Evolutionary conservation across 345 rosid species (phyloP).

Genomic region (Euphorbia pulcherrima): DNA sequence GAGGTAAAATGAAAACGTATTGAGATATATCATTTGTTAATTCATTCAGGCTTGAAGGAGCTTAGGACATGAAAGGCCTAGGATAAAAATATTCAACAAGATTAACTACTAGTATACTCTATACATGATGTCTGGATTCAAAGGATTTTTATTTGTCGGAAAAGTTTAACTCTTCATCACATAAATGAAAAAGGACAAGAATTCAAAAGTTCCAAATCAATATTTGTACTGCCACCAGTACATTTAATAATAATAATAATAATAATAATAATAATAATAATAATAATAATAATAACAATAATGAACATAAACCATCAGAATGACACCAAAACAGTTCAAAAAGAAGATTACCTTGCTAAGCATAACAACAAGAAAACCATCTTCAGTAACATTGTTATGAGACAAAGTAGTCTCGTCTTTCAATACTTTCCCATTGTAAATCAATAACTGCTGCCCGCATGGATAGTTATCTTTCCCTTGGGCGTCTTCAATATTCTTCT

Average conservation of each 20-base stretch:
- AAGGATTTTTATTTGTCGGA: not conserved
- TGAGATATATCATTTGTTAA: no score
- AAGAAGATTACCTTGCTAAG: slow-evolving; percentile 84
- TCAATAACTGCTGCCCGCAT: slow-evolving; percentile 85
- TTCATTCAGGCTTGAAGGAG: no score
- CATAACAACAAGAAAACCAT: slow-evolving; percentile 98
- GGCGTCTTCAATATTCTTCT: slow-evolving; percentile 90
- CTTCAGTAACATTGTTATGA: slow-evolving; percentile 80
- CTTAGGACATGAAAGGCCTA: no score
- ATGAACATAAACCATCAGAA: not conserved
- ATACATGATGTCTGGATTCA: not conserved
- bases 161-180: not conserved
- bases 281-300: not conserved
- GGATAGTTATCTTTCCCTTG: slow-evolving; percentile 97
- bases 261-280: not conserved
- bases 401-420: slow-evolving; percentile 88
- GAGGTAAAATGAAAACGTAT: no score
- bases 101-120: no score
- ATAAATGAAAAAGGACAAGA: not conserved
- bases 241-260: not conserved
- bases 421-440: slow-evolving; percentile 96
- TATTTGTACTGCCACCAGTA: not conserved
- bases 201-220: not conserved
- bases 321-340: not conserved
- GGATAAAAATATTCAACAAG: no score